Evolutionary conservation across 176 grass and related monocot genomes (phyloP), one percentile per base, ranked within the genome.

Genomic region (Musa troglodytarum): DNA sequence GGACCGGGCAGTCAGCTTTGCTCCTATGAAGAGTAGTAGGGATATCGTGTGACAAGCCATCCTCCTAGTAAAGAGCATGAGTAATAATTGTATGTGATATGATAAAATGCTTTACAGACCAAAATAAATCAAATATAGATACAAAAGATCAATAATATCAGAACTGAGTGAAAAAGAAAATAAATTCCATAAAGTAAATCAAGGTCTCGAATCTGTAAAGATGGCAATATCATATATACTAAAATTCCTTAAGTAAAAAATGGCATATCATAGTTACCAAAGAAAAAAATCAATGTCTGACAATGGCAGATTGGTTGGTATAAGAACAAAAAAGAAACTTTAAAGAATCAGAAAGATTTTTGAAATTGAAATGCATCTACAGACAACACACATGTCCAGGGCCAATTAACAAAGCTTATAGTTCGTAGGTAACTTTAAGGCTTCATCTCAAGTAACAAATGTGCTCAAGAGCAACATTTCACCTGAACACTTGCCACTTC

Each of bases 11-110:
- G 79, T 94, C 95, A 67, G 88, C 95, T 87, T 94, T 99, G 72
- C 95, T 99, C 89, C 95, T 94, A 69, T 99, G 95, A 71, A 94
- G 80, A 77, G 91, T 94, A 19, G 95, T 99, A 56, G 95, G 95
- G 77, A 99, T 99, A 88, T 99, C 95, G 76, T 87, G 89, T 66
- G 82, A 83, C 75, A 89, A 53, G 72, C 84, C 95, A 84, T 94
- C 90, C 74, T 99, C 95, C 95, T 99, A 43, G 53, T 84, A 57
- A 75, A 70, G 21, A 88, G 61, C 17, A 73, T 29, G 56, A 88
- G 34, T 43, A 24, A 50, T 68, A 81, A 23, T 68, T 71, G 65
- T 74, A 61, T 54, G 66, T 11, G 29, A 3, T 11, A 57, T 12
- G 1, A 17, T 2, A 57, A 57, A 57, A 57, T 9, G 10, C 19